These are phyloP conservation scores for Aspergillus campestris DNA, from an alignment of 495 filamentous ascomycete species.

Conservation along the genomic window DNA sequence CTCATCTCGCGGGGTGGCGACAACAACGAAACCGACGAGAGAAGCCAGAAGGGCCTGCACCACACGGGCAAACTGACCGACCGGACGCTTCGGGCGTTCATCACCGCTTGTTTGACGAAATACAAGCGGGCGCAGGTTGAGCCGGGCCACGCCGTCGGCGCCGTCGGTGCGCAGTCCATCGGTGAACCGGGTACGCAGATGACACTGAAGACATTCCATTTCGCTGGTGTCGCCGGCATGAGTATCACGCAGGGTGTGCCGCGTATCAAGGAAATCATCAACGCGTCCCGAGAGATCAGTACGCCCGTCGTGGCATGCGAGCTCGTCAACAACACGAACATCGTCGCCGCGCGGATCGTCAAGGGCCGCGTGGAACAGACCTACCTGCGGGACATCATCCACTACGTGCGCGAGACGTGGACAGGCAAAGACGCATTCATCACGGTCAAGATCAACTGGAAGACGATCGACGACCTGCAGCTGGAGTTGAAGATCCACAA, in stretches of 20 bases:
- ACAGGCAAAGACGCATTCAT: conserved; percentile 63
- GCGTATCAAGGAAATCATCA: conserved; percentile 99
- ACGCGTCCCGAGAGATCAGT: conserved; percentile 85
- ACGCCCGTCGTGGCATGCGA: conserved; percentile 88
- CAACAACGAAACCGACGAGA: conserved; percentile 30
- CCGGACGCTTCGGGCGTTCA: conserved; percentile 62
- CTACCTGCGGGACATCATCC: conserved; percentile 49
- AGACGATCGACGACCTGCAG: conserved; percentile 67
- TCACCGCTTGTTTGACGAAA: conserved; percentile 74
- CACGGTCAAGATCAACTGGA: conserved; percentile 64
- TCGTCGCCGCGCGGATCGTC: conserved; percentile 72
- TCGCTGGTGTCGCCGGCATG: conserved; percentile 98
- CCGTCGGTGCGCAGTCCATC: conserved; percentile 94
- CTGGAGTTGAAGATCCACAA: conserved; percentile 63
- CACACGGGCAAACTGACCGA: conserved; percentile 74
- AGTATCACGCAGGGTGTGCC: conserved; percentile 98
- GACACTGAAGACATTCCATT: conserved; percentile 99
- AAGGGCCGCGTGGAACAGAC: conserved; percentile 81
- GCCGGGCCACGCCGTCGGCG: conserved; percentile 94
- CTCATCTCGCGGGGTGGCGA: conserved; percentile 39
- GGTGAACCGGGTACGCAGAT: conserved; percentile 98
- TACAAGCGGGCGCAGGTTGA: conserved; percentile 85
- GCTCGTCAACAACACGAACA: conserved; percentile 57
- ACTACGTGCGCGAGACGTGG: conserved; percentile 76
- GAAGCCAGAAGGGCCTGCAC: conserved; percentile 43